Evolutionary conservation across 1,139 yeast species (phyloP).

Genomic region (Candida mesenterica): DNA sequence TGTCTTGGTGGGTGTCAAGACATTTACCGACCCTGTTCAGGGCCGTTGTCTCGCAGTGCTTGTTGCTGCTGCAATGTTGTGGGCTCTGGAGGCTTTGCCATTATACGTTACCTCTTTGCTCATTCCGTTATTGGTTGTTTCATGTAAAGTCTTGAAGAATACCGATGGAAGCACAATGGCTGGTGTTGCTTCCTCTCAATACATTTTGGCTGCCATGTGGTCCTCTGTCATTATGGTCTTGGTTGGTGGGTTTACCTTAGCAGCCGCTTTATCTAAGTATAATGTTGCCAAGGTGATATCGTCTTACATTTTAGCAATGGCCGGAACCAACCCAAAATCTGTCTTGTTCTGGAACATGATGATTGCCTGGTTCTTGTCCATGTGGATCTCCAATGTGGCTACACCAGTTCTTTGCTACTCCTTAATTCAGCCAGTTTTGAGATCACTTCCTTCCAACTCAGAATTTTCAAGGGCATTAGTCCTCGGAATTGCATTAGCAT

Average conservation of each 20-base stretch:
- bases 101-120: conserved; percentile 79
- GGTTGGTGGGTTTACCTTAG: conserved; percentile 90
- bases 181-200: conserved; percentile 70
- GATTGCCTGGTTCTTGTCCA: conserved; percentile 79
- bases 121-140: conserved; percentile 76
- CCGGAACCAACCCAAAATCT: conserved; percentile 81
- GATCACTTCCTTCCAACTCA: conserved; percentile 77
- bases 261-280: conserved; percentile 90
- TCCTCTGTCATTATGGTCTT: conserved; percentile 85
- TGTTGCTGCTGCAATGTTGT: conserved; percentile 72
- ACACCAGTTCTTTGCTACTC: conserved; percentile 92
- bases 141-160: conserved; percentile 66
- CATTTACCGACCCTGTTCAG: conserved; percentile 67
- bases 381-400: conserved; percentile 97
- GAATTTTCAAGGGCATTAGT: conserved; percentile 80
- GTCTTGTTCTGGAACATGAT: conserved; percentile 78
- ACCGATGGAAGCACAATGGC: conserved; percentile 52
- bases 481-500: conserved; percentile 86
- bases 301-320: conserved; percentile 72
- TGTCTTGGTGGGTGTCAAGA: conserved; percentile 51
- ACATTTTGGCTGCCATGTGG: conserved; percentile 88
- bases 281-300: conserved; percentile 84
- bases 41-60: conserved; percentile 79
- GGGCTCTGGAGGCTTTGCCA: conserved; percentile 96
- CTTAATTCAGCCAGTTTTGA: conserved; percentile 80